Percentiles rank a stretch among this genome's conserved stretches.
These are phyloP conservation scores for Pyrenochaeta sp. DNA, from an alignment of 2,329 filamentous ascomycete genomes.

Conservation along the genomic window DNA sequence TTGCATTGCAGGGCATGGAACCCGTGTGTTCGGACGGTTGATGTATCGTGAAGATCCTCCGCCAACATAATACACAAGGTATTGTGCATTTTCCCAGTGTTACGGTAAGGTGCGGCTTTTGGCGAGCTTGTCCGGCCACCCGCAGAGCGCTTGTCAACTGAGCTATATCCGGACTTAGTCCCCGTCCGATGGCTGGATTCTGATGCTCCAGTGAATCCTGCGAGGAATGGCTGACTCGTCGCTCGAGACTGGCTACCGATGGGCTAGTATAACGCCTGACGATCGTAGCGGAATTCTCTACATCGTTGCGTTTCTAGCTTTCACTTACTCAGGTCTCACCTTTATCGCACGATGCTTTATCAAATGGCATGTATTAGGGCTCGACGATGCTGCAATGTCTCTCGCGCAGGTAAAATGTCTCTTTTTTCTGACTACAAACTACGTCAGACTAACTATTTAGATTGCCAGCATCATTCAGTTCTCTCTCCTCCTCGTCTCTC, in stretches of 20 bases:
- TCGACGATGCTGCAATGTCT: conserved; percentile 33
- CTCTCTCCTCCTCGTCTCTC: conserved; percentile 23
- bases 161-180: conserved; percentile 1
- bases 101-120: neutral
- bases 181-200: neutral
- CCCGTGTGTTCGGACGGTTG: neutral
- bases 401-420: conserved; percentile 31
- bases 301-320: conserved; percentile 32
- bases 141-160: neutral
- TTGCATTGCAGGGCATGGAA: neutral
- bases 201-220: neutral
- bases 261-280: conserved; percentile 30
- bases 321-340: conserved; percentile 34
- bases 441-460: conserved; percentile 16
- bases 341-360: conserved; percentile 35
- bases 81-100: neutral
- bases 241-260: conserved; percentile 21
- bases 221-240: conserved; percentile 2
- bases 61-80: neutral
- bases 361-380: conserved; percentile 37
- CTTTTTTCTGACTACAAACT: neutral
- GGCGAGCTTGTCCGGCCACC: neutral
- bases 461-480: conserved; percentile 26
- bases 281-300: conserved; percentile 38
- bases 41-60: neutral